phyloP scores from a whole-genome alignment of 139 green algal genomes.

The Chlorella sp. region DNA sequence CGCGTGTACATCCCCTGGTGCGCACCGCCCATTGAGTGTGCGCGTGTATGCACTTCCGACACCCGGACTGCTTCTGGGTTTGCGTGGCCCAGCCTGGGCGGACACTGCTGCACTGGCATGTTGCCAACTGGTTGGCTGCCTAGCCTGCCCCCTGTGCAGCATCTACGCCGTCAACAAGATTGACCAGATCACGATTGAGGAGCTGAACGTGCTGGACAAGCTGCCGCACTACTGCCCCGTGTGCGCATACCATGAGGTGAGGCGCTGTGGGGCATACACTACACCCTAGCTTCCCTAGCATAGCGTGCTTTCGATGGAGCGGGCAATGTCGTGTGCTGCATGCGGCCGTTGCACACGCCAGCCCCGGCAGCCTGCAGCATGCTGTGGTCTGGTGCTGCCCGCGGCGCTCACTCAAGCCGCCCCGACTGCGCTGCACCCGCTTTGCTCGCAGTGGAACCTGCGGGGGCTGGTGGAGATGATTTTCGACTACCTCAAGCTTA shows the following conservation, averaged over 20 bases:
- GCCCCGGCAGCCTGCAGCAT: too few species aligned
- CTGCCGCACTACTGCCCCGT: conserved; percentile 98
- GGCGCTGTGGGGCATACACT: too few species aligned
- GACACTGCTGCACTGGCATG: too few species aligned
- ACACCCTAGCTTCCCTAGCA: too few species aligned
- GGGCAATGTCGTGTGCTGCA: not conserved
- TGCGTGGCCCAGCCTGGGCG: too few species aligned
- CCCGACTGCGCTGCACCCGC: not conserved
- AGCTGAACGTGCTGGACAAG: conserved; percentile 90
- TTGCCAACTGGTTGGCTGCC: not conserved
- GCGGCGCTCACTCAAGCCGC: too few species aligned
- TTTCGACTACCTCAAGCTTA: conserved; percentile 97
- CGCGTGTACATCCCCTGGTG: conserved; percentile 92
- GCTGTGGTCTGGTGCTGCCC: too few species aligned
- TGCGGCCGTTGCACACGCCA: not conserved
- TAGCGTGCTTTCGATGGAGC: not conserved
- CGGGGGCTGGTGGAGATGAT: conserved; percentile 95
- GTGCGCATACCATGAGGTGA: conserved; percentile 81
- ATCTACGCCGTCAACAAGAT: conserved; percentile 99
- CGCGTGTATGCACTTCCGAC: too few species aligned
- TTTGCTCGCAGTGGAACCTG: conserved; percentile 87
- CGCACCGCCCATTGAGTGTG: too few species aligned
- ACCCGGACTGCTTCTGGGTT: too few species aligned
- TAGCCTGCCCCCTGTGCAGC: not conserved
- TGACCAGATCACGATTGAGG: conserved; percentile 88